phyloP scores from a whole-genome alignment of 2,329 filamentous ascomycete genomes.

The Aspergillus sp. region DNA sequence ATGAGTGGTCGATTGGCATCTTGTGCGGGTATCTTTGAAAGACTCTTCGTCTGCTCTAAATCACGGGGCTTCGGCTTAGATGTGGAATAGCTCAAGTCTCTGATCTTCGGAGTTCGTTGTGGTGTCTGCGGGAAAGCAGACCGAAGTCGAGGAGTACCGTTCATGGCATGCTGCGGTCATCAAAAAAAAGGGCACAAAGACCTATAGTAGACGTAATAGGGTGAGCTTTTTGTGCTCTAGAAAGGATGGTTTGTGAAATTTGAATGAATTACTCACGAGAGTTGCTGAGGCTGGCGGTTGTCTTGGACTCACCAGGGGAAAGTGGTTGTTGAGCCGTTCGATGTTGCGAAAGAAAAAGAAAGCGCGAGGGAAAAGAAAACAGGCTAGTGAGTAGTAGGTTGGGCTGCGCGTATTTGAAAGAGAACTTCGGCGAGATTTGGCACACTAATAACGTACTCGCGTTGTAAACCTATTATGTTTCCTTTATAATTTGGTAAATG shows the following conservation, averaged over 20 bases:
- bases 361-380: not conserved
- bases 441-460: not conserved
- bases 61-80: slow-evolving; percentile 29
- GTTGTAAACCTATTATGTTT: not conserved
- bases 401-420: not conserved
- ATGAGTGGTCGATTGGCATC: slow-evolving; percentile 64
- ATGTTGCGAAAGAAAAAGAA: not conserved
- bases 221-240: not conserved
- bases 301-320: not conserved
- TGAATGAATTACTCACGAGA: not conserved
- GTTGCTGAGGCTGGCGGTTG: not conserved
- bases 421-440: not conserved
- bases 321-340: not conserved
- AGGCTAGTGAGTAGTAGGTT: not conserved
- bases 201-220: not conserved
- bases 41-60: slow-evolving; percentile 23
- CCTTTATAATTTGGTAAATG: not conserved
- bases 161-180: slow-evolving; percentile 67
- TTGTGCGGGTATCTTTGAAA: slow-evolving; percentile 25
- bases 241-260: too few species aligned
- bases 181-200: slow-evolving; percentile 11
- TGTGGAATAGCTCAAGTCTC: slow-evolving; percentile 32
- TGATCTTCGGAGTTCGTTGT: slow-evolving; percentile 48
- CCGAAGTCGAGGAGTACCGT: slow-evolving; percentile 76
- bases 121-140: slow-evolving; percentile 81